Base-by-base conservation (phyloP, 176 grass and related monocot species). In the Lolium perenne region DNA sequence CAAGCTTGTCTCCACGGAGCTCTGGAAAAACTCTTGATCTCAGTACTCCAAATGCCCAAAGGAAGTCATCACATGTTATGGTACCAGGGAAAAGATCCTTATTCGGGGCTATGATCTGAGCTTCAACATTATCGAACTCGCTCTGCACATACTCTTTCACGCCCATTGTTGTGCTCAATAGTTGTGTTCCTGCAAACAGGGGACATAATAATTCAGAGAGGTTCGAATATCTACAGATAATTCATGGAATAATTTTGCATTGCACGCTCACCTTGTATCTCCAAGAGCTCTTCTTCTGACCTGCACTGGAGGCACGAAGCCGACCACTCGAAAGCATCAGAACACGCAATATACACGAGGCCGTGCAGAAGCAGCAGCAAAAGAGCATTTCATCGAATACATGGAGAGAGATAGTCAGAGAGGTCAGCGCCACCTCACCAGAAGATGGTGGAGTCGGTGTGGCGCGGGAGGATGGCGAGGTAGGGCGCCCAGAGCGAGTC, bases 261-360 rank as follows among this genome's bases (percentile, higher is more conserved):
- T 58, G 63, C 40, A 38, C 0, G 21, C 77, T 51, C 80, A 96
- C 97, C 97, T 90, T 99, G 90, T 82, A 96, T 99, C 87, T 94
- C 90, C 76, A 81, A 82, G 76, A 99, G 92, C 97, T 99, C 97
- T 79, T 96, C 88, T 88, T 96, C 97, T 85, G 97, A 92, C 97
- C 94, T 99, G 94, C 92, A 93, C 92, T 94, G 94, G 83, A 96
- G 87, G 83, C 90, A 94, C 65, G 71, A 91, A 84, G 76, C 73
- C 73, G 45, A 84, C 82, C 76, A 86, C 25, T 89, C 79, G 79
- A 93, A 76, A 76, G 76, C 83, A 84, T 81, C 74, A 81, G 22
- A 71, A 88, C 47, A 0, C 1, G 49, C 59, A 50, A 59, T 8
- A 48, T 3, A 29, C 26, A 29, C 26, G 67, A 80, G 73, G 48